phyloP scores from a whole-genome alignment of 2,329 filamentous ascomycete species.

The Monascus ruber region DNA sequence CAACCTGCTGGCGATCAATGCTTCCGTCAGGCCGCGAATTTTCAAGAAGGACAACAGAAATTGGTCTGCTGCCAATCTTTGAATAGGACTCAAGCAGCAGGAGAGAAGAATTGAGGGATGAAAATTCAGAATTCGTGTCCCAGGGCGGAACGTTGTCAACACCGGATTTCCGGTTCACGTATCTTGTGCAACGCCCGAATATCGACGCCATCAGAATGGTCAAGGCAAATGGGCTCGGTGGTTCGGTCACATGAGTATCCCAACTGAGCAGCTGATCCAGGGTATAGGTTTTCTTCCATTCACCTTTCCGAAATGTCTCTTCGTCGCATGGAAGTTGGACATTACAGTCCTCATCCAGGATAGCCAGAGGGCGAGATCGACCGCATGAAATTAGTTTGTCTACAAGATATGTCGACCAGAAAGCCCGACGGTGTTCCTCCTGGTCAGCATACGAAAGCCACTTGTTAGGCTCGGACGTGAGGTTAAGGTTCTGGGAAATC shows the following conservation, averaged over 20 bases:
- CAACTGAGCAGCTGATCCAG: slow-evolving; percentile 12
- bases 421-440: slow-evolving; percentile 17
- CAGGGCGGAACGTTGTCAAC: slow-evolving; percentile 19
- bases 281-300: slow-evolving; percentile 10
- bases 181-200: slow-evolving; percentile 20
- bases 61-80: slow-evolving; percentile 9
- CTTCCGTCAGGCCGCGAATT: slow-evolving; percentile 1
- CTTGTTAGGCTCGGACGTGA: slow-evolving; percentile 12
- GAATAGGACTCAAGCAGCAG: slow-evolving; percentile 22
- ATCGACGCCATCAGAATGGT: slow-evolving; percentile 23
- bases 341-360: slow-evolving; percentile 14
- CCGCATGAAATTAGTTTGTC: slow-evolving; percentile 21
- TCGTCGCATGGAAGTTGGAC: slow-evolving; percentile 16
- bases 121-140: slow-evolving; percentile 25
- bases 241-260: slow-evolving; percentile 8
- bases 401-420: slow-evolving; percentile 21
- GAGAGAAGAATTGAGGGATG: slow-evolving; percentile 20
- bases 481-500: slow-evolving; percentile 44
- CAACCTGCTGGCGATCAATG: slow-evolving; percentile 12
- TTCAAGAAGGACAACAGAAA: slow-evolving; percentile 7
- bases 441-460: slow-evolving; percentile 11
- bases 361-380: slow-evolving; percentile 9
- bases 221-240: slow-evolving; percentile 15
- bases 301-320: slow-evolving; percentile 7
- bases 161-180: slow-evolving; percentile 13